Percentiles rank a stretch among this genome's conserved stretches.
phyloP scores from a whole-genome alignment of 2,329 filamentous ascomycete species.

The Lachnellula willkommii region DNA sequence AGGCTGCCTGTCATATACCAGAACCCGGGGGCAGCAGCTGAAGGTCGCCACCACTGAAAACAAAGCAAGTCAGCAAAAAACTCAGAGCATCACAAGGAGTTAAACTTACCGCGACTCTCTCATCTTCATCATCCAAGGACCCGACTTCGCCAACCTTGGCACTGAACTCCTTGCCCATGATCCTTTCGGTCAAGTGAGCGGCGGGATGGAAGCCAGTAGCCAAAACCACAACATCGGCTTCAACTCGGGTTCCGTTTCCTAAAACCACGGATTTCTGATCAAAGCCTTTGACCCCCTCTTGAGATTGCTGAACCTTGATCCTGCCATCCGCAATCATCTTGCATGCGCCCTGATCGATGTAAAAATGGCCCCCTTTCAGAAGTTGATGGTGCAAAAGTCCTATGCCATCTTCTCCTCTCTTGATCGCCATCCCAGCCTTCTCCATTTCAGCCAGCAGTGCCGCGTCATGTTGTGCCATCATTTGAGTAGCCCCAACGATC shows the following conservation, averaged over 20 bases:
- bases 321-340: slow-evolving; percentile 37
- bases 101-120: background rate
- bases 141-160: background rate
- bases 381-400: slow-evolving; percentile 36
- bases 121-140: background rate
- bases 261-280: background rate
- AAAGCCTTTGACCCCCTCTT: background rate
- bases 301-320: background rate
- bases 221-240: background rate
- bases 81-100: background rate
- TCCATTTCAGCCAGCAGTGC: slow-evolving; percentile 39
- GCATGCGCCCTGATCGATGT: slow-evolving; percentile 38
- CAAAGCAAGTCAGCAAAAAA: background rate
- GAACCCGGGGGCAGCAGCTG: background rate
- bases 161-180: background rate
- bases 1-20: background rate
- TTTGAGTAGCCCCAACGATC: slow-evolving; percentile 37
- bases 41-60: background rate
- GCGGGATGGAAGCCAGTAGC: background rate
- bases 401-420: slow-evolving; percentile 33
- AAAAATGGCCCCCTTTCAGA: slow-evolving; percentile 37
- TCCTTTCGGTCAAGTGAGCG: background rate
- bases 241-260: background rate
- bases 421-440: slow-evolving; percentile 40
- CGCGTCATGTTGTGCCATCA: slow-evolving; percentile 38